Conservation (phyloP, 2,329 filamentous ascomycete species). For the Fusarium nygamai region DNA sequence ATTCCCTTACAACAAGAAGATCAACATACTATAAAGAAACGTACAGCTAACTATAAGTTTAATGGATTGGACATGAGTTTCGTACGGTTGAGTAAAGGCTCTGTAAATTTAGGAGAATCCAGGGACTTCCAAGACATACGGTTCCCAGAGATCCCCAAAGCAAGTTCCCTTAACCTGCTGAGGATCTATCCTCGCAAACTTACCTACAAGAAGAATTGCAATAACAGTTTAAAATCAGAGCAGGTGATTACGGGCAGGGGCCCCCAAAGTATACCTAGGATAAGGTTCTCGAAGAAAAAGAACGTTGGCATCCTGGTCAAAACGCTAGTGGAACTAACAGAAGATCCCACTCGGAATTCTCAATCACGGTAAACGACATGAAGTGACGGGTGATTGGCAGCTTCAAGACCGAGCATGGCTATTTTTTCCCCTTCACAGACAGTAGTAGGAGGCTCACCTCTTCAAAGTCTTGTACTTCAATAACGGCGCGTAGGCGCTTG, state of each 20-base stretch:
- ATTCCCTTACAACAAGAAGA: background rate
- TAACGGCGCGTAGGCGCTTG: background rate
- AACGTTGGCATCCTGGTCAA: constrained; percentile 17
- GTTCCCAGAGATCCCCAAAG: background rate
- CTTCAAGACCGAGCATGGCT: background rate
- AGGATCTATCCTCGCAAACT: background rate
- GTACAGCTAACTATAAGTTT: background rate
- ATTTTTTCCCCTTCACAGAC: background rate
- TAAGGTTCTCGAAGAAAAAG: constrained; percentile 36
- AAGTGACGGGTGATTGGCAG: background rate
- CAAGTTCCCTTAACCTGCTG: background rate
- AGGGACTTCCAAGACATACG: background rate
- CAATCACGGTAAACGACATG: background rate
- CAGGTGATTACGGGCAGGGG: constrained; percentile 11
- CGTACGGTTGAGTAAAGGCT: background rate
- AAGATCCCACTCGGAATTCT: background rate
- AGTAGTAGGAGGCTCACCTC: background rate
- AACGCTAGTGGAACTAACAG: constrained; percentile 11
- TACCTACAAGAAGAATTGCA: background rate
- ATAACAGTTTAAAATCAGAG: background rate
- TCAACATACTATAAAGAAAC: too few species aligned
- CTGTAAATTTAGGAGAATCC: background rate
- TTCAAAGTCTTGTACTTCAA: background rate
- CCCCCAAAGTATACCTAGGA: background rate
- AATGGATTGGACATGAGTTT: background rate